These are phyloP conservation scores for Hanseniaspora vineae DNA, from an alignment of 805 yeast species.

Conservation along the genomic window DNA sequence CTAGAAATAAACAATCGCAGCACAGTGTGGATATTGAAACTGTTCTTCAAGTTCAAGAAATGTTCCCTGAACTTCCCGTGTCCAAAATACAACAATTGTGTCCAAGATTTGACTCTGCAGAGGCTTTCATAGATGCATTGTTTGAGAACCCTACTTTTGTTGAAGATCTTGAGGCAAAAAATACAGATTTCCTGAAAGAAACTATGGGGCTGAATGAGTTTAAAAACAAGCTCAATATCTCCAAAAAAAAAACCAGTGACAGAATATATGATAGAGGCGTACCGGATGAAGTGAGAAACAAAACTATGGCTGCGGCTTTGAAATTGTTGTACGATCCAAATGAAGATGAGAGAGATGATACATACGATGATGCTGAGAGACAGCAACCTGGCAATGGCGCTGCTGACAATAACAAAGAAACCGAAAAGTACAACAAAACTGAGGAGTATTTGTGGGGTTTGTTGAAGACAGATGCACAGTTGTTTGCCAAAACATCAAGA, in stretches of 20 bases:
- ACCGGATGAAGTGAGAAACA: constrained; percentile 40
- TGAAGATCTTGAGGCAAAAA: constrained; percentile 10
- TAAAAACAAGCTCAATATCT: constrained; percentile 1
- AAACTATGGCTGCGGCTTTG: constrained; percentile 47
- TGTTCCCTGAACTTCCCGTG: constrained; percentile 52
- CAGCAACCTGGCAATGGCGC: constrained; percentile 9
- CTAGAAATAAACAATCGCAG: neutral
- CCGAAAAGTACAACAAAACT: constrained; percentile 26
- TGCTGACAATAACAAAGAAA: constrained; percentile 7
- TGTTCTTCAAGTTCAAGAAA: constrained; percentile 24
- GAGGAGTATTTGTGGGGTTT: constrained; percentile 47
- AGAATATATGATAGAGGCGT: constrained; percentile 12
- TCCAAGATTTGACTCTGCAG: constrained; percentile 37
- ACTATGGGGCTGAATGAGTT: constrained; percentile 7
- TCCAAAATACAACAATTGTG: constrained; percentile 38
- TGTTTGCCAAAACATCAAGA: constrained; percentile 38
- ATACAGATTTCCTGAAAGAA: neutral
- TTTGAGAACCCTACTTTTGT: constrained; percentile 45
- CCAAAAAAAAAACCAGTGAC: constrained; percentile 5
- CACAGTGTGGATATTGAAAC: neutral
- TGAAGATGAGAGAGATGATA: constrained; percentile 80
- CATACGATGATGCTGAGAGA: constrained; percentile 43
- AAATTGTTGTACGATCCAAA: constrained; percentile 55
- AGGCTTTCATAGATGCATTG: constrained; percentile 40
- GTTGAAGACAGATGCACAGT: constrained; percentile 36